Conservation (phyloP, 805 yeast species). For the Candida xyloterini region DNA sequence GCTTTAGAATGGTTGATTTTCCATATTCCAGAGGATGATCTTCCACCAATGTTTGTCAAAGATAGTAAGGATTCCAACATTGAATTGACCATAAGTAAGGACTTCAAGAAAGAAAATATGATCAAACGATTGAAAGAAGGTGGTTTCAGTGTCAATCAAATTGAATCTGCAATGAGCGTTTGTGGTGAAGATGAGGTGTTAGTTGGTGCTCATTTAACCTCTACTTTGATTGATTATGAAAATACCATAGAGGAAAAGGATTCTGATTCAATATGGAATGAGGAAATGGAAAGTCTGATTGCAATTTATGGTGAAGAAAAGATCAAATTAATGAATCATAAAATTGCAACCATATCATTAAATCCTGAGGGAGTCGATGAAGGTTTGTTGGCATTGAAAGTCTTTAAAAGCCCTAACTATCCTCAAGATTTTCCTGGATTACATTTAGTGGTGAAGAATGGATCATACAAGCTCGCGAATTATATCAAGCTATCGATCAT, state of each 20-base stretch:
- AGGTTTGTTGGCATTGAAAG: constrained; percentile 32
- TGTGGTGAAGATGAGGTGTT: constrained; percentile 43
- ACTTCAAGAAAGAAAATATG: constrained; percentile 53
- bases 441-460: constrained; percentile 43
- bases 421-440: constrained; percentile 73
- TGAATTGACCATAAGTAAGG: constrained; percentile 51
- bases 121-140: constrained; percentile 56
- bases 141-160: constrained; percentile 70
- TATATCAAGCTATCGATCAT: constrained; percentile 63
- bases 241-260: constrained; percentile 14
- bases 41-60: constrained; percentile 65
- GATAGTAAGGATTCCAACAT: constrained; percentile 55
- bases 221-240: constrained; percentile 30
- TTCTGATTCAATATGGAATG: constrained; percentile 54
- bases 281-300: constrained; percentile 67
- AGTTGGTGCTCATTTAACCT: constrained; percentile 51
- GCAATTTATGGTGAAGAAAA: constrained; percentile 54
- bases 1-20: constrained; percentile 76
- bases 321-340: constrained; percentile 30
- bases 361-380: constrained; percentile 31
- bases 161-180: constrained; percentile 44
- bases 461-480: constrained; percentile 56
- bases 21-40: constrained; percentile 91
- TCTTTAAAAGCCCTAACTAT: constrained; percentile 50
- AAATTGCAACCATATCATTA: constrained; percentile 35